phyloP scores from a whole-genome alignment of 2,329 filamentous ascomycete species.

The Dendrostoma leiphaemia region DNA sequence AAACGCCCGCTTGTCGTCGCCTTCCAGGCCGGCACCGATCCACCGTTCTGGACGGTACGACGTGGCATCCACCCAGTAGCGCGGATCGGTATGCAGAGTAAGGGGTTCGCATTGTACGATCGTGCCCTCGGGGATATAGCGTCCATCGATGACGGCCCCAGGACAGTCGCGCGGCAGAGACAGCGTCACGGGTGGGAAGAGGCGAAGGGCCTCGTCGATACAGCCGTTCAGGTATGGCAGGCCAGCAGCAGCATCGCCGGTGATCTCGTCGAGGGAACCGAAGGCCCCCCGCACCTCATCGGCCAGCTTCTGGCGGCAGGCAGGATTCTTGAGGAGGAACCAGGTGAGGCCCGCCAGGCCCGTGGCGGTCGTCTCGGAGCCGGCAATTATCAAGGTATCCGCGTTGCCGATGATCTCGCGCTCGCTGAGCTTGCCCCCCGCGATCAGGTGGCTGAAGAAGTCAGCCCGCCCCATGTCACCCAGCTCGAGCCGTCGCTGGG shows the following conservation, averaged over 20 bases:
- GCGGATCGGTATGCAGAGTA: slow-evolving; percentile 39
- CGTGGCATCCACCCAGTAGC: slow-evolving; percentile 42
- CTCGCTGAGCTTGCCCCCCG: slow-evolving; percentile 17
- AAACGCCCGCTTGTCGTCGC: slow-evolving; percentile 12
- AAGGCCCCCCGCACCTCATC: slow-evolving; percentile 37
- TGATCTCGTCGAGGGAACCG: slow-evolving; percentile 33
- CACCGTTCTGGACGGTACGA: slow-evolving; percentile 48
- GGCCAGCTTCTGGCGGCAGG: slow-evolving; percentile 28
- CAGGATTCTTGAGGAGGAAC: slow-evolving; percentile 30
- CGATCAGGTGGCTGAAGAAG: slow-evolving; percentile 22
- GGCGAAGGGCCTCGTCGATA: slow-evolving; percentile 33
- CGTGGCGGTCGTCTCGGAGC: slow-evolving; percentile 34
- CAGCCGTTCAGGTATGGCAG: slow-evolving; percentile 35
- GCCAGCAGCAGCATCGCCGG: slow-evolving; percentile 26
- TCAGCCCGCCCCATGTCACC: slow-evolving; percentile 16
- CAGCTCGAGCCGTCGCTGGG: slow-evolving; percentile 22
- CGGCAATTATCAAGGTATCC: slow-evolving; percentile 27
- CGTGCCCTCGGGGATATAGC: slow-evolving; percentile 33
- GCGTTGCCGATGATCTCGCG: slow-evolving; percentile 22
- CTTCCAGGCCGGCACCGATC: slow-evolving; percentile 30
- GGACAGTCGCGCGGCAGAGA: slow-evolving; percentile 29
- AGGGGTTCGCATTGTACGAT: slow-evolving; percentile 42
- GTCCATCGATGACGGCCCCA: slow-evolving; percentile 30
- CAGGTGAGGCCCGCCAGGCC: slow-evolving; percentile 26
- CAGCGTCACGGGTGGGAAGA: slow-evolving; percentile 31